Evolutionary conservation across 192 early-diverging fungal species (phyloP), one percentile per base, ranked within the genome.

Genomic region (Umbelopsis vinacea): DNA sequence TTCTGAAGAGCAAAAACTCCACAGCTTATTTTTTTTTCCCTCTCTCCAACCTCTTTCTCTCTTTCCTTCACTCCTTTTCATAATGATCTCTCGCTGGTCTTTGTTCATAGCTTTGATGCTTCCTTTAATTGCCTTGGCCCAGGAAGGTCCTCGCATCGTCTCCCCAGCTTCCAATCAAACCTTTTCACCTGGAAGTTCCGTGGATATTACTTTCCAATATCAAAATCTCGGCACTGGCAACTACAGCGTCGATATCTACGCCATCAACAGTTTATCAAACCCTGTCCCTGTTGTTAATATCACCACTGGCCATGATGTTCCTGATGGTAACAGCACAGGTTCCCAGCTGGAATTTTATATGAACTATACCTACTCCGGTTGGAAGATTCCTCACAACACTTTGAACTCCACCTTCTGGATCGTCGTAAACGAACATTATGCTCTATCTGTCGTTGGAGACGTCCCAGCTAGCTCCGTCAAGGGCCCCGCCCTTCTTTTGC

Each of bases 211-310:
- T 15, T 76, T 76, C 29, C 24, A 55, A 46, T 81, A 81, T 60
- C 55, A 73, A 68, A 81, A 81, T 53, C 52, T 81, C 37, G 79
- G 79, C 24, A 68, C 47, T 35, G 79, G 79, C 40, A 46, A 73
- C 17, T 76, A 76, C 47, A 48, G 52, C 2, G 69, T 76, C 9
- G 67, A 75, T 60, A 70, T 81, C 66, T 14, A 47, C 66, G 67
- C 71, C 17, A 76, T 72, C 74, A 48, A 74, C 38, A 72, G 73
- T 53, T 8, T 26, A 2, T 15, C 67, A 14, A 67, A 63, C 6
- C 67, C 24, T 19, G n/a, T 52, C 11, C 5, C 72, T 21, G 46
- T 43, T 17, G 69, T 52, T 5, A 67, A 74, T 33, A 68, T 79
- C 53, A 70, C 69, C 6, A 46, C 37, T 9, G 46, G 55, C 23